These are phyloP conservation scores for Alternaria dauci DNA, from an alignment of 2,329 filamentous ascomycete genomes.

Conservation along the genomic window DNA sequence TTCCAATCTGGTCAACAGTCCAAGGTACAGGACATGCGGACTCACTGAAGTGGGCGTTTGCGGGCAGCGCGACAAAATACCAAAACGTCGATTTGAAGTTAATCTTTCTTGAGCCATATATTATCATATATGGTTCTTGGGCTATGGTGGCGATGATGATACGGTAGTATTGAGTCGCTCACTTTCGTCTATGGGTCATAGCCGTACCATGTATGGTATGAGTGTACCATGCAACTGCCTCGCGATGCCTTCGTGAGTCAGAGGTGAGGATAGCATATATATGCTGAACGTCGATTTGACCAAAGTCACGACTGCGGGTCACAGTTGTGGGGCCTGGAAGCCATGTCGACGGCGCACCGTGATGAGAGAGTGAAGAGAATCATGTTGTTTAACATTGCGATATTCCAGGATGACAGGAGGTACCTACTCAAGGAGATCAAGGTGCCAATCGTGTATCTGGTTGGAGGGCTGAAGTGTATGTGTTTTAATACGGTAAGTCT, in stretches of 20 bases:
- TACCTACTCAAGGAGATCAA: conserved; percentile 33
- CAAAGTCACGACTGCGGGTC: conserved; percentile 29
- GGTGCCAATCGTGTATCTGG: conserved; percentile 27
- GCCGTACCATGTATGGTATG: no score
- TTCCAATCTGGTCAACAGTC: conserved; percentile 12
- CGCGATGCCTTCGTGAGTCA: no score
- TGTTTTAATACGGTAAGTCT: conserved; percentile 25
- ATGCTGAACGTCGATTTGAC: conserved; percentile 29
- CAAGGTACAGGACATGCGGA: conserved; percentile 36
- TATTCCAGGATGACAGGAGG: conserved; percentile 28
- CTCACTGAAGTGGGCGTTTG: conserved; percentile 28
- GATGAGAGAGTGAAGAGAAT: conserved; percentile 29
- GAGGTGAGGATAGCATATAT: no score
- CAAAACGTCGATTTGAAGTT: conserved; percentile 30
- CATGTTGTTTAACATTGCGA: conserved; percentile 33
- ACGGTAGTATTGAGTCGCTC: no score
- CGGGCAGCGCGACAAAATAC: conserved; percentile 29
- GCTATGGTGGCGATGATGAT: no score
- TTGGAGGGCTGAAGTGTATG: conserved; percentile 31
- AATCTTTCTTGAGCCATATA: no score
- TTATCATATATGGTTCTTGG: no score
- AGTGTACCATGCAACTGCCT: no score
- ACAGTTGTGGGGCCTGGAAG: conserved; percentile 32
- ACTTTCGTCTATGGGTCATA: no score
- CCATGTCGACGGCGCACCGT: conserved; percentile 28